Percentiles rank a stretch among this genome's conserved stretches.
Evolutionary conservation across 2,329 filamentous ascomycete species (phyloP).

Genomic region (Mycosphaerella sp.): DNA sequence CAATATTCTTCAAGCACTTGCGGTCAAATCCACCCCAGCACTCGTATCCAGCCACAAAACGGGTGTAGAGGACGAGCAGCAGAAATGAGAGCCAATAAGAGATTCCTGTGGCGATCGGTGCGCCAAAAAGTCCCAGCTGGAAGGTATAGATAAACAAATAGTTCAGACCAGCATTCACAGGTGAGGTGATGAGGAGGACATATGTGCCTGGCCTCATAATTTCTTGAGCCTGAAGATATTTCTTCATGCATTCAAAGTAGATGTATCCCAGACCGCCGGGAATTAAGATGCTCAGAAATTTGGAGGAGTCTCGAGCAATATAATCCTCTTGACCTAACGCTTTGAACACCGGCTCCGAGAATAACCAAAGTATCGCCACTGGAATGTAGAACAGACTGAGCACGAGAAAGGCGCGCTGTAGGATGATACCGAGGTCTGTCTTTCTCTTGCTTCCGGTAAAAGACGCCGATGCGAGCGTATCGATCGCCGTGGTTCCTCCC

Average conservation of each 20-base stretch:
- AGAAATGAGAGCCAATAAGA: slow-evolving; percentile 81
- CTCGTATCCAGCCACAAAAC: slow-evolving; percentile 62
- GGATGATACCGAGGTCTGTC: slow-evolving; percentile 67
- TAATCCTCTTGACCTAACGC: slow-evolving; percentile 70
- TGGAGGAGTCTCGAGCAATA: slow-evolving; percentile 66
- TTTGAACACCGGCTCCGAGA: slow-evolving; percentile 67
- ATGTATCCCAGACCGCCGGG: slow-evolving; percentile 81
- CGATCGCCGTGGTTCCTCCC: slow-evolving; percentile 77
- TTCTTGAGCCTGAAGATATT: slow-evolving; percentile 54
- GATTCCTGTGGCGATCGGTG: slow-evolving; percentile 74
- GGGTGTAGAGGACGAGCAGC: slow-evolving; percentile 66
- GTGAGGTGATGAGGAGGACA: slow-evolving; percentile 55
- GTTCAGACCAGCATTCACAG: slow-evolving; percentile 53
- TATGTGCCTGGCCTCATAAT: slow-evolving; percentile 62
- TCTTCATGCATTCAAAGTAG: slow-evolving; percentile 74
- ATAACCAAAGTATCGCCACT: slow-evolving; percentile 67
- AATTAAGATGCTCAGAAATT: slow-evolving; percentile 66
- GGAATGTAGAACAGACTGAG: slow-evolving; percentile 66
- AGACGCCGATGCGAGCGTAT: slow-evolving; percentile 74
- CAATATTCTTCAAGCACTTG: slow-evolving; percentile 59
- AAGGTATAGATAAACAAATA: slow-evolving; percentile 68
- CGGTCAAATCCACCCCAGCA: slow-evolving; percentile 71
- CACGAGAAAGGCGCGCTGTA: slow-evolving; percentile 71
- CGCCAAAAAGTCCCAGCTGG: slow-evolving; percentile 66
- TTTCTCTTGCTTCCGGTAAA: slow-evolving; percentile 78